Evolutionary conservation across 495 filamentous ascomycete genomes (phyloP).

Genomic region (Penicillium subrubescens): DNA sequence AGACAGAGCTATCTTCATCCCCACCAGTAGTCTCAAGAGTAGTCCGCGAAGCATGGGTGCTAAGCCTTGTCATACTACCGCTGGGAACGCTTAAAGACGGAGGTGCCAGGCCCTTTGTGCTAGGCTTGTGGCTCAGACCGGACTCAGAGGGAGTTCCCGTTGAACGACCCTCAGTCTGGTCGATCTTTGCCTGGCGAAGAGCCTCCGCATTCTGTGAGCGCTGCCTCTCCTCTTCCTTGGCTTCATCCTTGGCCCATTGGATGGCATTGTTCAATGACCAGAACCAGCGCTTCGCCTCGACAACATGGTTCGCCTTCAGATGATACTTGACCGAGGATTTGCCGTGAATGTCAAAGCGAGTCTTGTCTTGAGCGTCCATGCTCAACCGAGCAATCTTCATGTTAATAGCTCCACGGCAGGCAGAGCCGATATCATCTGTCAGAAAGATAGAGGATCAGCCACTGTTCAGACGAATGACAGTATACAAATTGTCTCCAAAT

Average conservation of each 20-base stretch:
- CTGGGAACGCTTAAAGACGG: constrained; percentile 37
- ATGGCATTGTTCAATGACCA: constrained; percentile 99
- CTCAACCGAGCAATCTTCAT: constrained; percentile 93
- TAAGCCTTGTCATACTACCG: constrained; percentile 44
- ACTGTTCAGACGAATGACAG: neutral
- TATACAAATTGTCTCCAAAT: neutral
- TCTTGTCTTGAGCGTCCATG: constrained; percentile 97
- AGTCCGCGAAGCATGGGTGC: constrained; percentile 50
- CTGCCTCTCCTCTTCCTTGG: constrained; percentile 79
- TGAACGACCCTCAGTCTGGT: constrained; percentile 50
- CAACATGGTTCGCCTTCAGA: constrained; percentile 90
- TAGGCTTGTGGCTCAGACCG: constrained; percentile 35
- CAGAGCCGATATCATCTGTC: constrained; percentile 66
- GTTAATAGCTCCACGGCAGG: constrained; percentile 96
- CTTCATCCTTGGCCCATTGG: constrained; percentile 97
- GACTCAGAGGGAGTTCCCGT: constrained; percentile 38
- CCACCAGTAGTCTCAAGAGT: constrained; percentile 47
- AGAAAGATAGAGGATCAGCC: constrained; percentile 9
- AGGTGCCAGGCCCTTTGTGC: constrained; percentile 41
- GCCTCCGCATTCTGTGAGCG: constrained; percentile 72
- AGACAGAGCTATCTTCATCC: constrained; percentile 59
- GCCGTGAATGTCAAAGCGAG: constrained; percentile 93
- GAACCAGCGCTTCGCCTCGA: constrained; percentile 68
- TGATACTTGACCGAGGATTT: constrained; percentile 99
- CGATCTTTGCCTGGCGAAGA: constrained; percentile 72